Conservation (phyloP, 2,329 filamentous ascomycete species). For the Pseudopyricularia javanii region DNA sequence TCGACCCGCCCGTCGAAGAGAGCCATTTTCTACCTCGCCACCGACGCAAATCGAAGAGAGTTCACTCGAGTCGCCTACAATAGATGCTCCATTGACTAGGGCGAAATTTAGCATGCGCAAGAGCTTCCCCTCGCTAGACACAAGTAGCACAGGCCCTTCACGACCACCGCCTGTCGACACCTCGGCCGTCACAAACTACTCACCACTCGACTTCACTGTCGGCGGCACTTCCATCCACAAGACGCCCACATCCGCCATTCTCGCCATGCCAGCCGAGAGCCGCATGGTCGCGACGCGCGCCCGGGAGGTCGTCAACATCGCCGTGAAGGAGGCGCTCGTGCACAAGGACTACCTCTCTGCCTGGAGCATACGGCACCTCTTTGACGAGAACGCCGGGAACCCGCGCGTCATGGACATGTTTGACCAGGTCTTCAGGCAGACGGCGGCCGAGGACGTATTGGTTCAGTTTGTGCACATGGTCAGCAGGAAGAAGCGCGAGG, state of each 20-base stretch:
- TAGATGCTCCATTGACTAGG: background rate
- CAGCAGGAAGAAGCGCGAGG: constrained; percentile 42
- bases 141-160: background rate
- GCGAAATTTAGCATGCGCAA: background rate
- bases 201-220: background rate
- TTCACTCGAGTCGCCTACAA: background rate
- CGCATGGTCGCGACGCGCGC: constrained; percentile 30
- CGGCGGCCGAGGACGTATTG: constrained; percentile 37
- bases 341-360: constrained; percentile 48
- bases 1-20: background rate
- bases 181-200: background rate
- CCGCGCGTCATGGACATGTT: constrained; percentile 42
- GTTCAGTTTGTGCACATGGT: constrained; percentile 38
- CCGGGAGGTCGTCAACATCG: constrained; percentile 34
- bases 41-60: background rate
- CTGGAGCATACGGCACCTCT: constrained; percentile 46
- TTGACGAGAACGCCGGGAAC: constrained; percentile 42
- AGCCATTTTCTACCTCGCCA: background rate
- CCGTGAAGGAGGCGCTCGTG: constrained; percentile 45
- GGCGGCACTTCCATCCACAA: background rate
- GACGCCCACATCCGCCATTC: background rate
- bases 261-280: constrained; percentile 13
- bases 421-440: constrained; percentile 44
- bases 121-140: background rate
- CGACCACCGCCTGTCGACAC: background rate